Conservation (phyloP, 2,329 filamentous ascomycete genomes). For the Aspergillus arachidicola region DNA sequence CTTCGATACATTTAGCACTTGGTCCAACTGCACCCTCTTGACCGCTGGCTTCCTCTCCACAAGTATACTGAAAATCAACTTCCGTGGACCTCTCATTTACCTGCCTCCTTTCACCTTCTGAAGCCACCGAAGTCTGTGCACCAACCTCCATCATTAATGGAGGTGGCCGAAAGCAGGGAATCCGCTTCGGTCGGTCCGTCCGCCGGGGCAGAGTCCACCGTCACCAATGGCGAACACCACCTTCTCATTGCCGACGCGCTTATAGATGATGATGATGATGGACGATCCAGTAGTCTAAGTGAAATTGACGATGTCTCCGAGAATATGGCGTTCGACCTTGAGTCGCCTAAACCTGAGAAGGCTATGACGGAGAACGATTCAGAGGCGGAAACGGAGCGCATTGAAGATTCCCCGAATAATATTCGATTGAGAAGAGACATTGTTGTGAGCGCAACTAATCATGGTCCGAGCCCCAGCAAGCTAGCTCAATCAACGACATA, state of each 20-base stretch:
- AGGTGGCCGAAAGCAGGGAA: constrained; percentile 43
- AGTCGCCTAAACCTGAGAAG: constrained; percentile 52
- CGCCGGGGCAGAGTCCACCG: constrained; percentile 35
- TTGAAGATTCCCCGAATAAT: constrained; percentile 83
- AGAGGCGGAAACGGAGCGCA: constrained; percentile 90
- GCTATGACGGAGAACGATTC: constrained; percentile 65
- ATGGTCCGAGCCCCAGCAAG: constrained; percentile 76
- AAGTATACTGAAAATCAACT: constrained; percentile 21
- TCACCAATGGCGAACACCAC: constrained; percentile 41
- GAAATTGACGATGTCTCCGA: constrained; percentile 83
- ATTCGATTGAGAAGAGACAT: constrained; percentile 62
- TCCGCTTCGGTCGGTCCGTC: constrained; percentile 37
- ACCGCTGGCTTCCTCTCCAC: constrained; percentile 16
- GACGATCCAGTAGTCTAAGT: constrained; percentile 83
- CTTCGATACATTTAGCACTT: constrained; percentile 24
- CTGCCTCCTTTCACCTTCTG: neutral
- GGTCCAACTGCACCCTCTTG: constrained; percentile 11
- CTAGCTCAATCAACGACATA: constrained; percentile 62
- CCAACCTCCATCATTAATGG: constrained; percentile 33
- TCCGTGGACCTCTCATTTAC: constrained; percentile 2
- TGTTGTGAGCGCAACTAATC: constrained; percentile 58
- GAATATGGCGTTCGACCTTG: constrained; percentile 61
- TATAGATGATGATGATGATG: constrained; percentile 64
- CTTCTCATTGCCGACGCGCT: constrained; percentile 45
- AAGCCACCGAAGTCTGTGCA: constrained; percentile 3